Percentiles rank a stretch among this genome's conserved stretches.
Conservation (phyloP, 129 eudicot genomes). For the Pulicaria dysenterica region DNA sequence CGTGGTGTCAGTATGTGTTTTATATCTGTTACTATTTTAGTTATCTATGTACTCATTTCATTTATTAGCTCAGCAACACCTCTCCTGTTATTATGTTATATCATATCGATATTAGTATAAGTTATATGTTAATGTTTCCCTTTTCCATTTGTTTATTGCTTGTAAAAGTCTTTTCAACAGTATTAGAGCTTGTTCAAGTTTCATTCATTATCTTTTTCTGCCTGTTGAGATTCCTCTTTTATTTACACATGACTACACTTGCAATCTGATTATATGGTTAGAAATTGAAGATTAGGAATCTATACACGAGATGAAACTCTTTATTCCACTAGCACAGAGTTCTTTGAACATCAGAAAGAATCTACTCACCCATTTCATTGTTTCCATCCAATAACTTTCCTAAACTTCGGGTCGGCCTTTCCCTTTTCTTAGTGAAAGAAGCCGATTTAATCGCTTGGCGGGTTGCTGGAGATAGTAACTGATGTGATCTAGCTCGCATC, state of each 20-base stretch:
- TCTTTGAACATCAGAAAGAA: constrained; percentile 10
- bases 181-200: constrained; percentile 27
- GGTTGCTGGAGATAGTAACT: constrained; percentile 49
- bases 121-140: not conserved
- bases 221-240: constrained; percentile 1
- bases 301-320: constrained; percentile 7
- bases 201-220: not conserved
- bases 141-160: constrained; percentile 28
- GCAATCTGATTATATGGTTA: not conserved
- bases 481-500: constrained; percentile 47
- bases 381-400: constrained; percentile 57
- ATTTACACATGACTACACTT: not conserved
- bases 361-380: constrained; percentile 34
- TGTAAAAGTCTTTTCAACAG: constrained; percentile 26
- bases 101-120: constrained; percentile 15
- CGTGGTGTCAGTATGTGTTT: constrained; percentile 33
- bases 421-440: constrained; percentile 59
- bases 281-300: not conserved
- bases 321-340: constrained; percentile 26
- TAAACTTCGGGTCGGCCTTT: constrained; percentile 51
- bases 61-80: not conserved
- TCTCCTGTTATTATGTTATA: constrained; percentile 1
- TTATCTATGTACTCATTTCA: constrained; percentile 1
- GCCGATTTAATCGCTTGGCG: constrained; percentile 48
- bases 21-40: constrained; percentile 12